Conservation (phyloP, 352 stramenopile species). For the Pythium phragmiticola region DNA sequence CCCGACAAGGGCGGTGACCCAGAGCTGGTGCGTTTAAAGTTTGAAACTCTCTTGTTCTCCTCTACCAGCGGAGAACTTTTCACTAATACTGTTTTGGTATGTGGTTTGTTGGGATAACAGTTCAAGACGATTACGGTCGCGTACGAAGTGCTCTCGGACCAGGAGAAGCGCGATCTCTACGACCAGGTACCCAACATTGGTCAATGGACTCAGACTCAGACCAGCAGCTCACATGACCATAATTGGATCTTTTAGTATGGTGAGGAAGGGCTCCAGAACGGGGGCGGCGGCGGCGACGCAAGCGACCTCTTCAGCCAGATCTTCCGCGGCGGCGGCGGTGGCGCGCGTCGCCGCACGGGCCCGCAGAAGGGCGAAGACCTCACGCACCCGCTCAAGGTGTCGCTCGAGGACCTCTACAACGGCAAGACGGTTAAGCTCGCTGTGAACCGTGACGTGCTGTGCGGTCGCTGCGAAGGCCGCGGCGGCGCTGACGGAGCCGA, state of each 20-base stretch:
- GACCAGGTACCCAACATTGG: constrained; percentile 54
- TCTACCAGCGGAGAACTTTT: constrained; percentile 2
- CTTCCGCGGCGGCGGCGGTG: constrained; percentile 81
- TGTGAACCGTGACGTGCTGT: constrained; percentile 95
- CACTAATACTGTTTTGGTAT: constrained; percentile 15
- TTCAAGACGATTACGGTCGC: constrained; percentile 95
- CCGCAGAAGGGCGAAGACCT: constrained; percentile 96
- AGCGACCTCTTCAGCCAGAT: constrained; percentile 98
- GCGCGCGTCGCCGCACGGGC: constrained; percentile 58
- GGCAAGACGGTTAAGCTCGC: constrained; percentile 98
- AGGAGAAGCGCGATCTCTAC: constrained; percentile 88
- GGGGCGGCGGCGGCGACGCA: constrained; percentile 60
- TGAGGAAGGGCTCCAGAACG: constrained; percentile 96
- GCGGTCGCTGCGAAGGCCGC: constrained; percentile 79
- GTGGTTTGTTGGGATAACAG: constrained; percentile 23
- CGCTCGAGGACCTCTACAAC: constrained; percentile 99
- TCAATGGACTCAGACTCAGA: constrained; percentile 33
- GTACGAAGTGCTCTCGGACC: constrained; percentile 97
- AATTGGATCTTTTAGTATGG: constrained; percentile 72
- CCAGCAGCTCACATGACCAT: constrained; percentile 2
- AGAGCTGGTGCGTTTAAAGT: constrained; percentile 66
- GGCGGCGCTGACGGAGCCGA: constrained; percentile 93
- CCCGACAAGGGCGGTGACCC: constrained; percentile 98
- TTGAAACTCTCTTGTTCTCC: not conserved
- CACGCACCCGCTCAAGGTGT: constrained; percentile 94